Percentiles rank a stretch among this genome's conserved stretches.
phyloP scores from a whole-genome alignment of 352 stramenopile genomes.

The Phytophthora fragariae region DNA sequence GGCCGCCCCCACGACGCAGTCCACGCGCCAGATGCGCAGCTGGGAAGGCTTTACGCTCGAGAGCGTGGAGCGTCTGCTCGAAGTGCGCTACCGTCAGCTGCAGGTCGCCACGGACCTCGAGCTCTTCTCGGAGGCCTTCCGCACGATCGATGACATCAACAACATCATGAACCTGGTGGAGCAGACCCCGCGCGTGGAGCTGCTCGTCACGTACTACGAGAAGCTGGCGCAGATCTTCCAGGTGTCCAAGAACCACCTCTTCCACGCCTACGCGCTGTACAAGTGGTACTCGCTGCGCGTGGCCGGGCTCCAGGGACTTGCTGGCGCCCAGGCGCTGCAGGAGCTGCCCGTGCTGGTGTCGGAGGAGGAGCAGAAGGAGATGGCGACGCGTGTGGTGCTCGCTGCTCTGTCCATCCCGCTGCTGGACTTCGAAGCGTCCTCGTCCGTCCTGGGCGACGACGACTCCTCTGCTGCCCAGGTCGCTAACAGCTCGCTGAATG shows the following conservation, averaged over 20 bases:
- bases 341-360: conserved; percentile 61
- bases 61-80: conserved; percentile 95
- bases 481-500: conserved; percentile 44
- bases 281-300: conserved; percentile 96
- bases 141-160: conserved; percentile 99
- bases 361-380: conserved; percentile 79
- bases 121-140: conserved; percentile 98
- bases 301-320: conserved; percentile 80
- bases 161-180: conserved; percentile 94
- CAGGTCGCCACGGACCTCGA: conserved; percentile 95
- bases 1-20: conserved; percentile 72
- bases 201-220: conserved; percentile 98
- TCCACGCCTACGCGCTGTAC: conserved; percentile 97
- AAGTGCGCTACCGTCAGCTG: conserved; percentile 97
- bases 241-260: conserved; percentile 97
- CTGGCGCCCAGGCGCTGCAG: conserved; percentile 47
- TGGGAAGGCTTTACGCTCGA: conserved; percentile 98
- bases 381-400: conserved; percentile 93
- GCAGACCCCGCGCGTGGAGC: conserved; percentile 92
- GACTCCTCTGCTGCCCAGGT: conserved; percentile 63
- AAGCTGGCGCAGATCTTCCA: conserved; percentile 98
- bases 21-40: conserved; percentile 89
- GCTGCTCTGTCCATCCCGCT: conserved; percentile 94
- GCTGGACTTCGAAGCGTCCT: conserved; percentile 67
- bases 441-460: conserved; percentile 66